Percentiles rank a stretch among this genome's conserved stretches.
These are phyloP conservation scores for Glycine soja DNA, from an alignment of 306 rosid genomes.

Conservation along the genomic window DNA sequence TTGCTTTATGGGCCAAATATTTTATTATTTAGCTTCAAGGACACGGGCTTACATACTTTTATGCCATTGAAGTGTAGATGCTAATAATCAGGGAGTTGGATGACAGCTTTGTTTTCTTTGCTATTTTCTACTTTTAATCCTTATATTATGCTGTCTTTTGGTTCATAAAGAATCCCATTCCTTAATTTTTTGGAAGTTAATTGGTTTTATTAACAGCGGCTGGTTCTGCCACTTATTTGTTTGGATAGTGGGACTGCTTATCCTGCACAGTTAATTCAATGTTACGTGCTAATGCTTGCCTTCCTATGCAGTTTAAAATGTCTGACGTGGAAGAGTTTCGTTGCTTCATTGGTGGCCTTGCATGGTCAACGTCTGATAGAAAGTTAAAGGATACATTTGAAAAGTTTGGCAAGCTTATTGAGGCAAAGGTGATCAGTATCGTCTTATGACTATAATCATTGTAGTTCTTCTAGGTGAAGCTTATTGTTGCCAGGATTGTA, in stretches of 20 bases:
- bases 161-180: conserved; percentile 17
- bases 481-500: background rate
- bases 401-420: conserved; percentile 91
- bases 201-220: conserved; percentile 12
- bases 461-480: background rate
- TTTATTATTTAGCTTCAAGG: conserved; percentile 13
- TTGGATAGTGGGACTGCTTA: conserved; percentile 1
- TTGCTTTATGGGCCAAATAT: conserved; percentile 1
- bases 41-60: background rate
- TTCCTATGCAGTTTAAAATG: conserved; percentile 67
- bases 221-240: conserved; percentile 38
- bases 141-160: conserved; percentile 16
- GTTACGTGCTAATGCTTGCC: conserved; percentile 22
- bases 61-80: conserved; percentile 20
- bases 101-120: background rate
- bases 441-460: background rate
- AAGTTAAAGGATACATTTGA: conserved; percentile 85
- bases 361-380: conserved; percentile 95
- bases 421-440: conserved; percentile 79
- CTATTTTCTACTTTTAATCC: conserved; percentile 31
- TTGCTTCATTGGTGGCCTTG: conserved; percentile 97
- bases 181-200: conserved; percentile 27
- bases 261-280: conserved; percentile 5
- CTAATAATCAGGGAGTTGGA: conserved; percentile 7
- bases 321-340: conserved; percentile 85